Percentiles rank a stretch among this genome's conserved stretches.
Conservation (phyloP, 495 filamentous ascomycete species). For the Neurospora sp. region DNA sequence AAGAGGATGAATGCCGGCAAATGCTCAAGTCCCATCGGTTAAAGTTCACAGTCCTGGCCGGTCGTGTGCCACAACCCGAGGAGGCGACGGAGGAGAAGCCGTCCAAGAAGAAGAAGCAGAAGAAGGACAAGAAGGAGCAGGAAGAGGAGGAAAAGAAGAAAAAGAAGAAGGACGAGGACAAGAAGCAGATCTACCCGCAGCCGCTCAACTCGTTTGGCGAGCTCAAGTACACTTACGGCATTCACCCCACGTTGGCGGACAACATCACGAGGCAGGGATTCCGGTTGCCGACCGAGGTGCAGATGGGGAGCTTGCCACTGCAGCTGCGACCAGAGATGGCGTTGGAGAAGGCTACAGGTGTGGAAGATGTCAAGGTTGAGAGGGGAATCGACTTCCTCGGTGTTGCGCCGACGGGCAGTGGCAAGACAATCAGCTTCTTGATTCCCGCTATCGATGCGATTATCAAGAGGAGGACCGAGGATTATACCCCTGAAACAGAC, state of each 20-base stretch:
- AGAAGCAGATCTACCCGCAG: conserved; percentile 57
- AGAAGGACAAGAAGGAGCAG: conserved; percentile 41
- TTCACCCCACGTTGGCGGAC: conserved; percentile 58
- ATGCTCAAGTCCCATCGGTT: conserved; percentile 76
- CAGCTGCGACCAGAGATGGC: conserved; percentile 47
- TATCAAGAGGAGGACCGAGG: conserved; percentile 37
- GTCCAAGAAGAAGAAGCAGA: conserved; percentile 33
- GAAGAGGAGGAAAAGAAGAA: conserved; percentile 42
- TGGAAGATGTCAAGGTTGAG: conserved; percentile 16
- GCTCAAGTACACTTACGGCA: conserved; percentile 55
- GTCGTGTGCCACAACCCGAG: conserved; percentile 15
- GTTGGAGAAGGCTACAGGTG: conserved; percentile 18
- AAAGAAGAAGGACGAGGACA: conserved; percentile 36
- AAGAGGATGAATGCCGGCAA: conserved; percentile 58
- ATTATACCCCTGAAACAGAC: conserved; percentile 8
- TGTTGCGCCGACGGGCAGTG: conserved; percentile 89
- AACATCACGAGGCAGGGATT: conserved; percentile 84
- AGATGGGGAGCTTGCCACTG: conserved; percentile 75
- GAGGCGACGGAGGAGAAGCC: conserved; percentile 24
- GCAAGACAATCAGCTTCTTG: conserved; percentile 91
- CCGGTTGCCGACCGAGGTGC: conserved; percentile 80
- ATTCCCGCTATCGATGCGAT: conserved; percentile 74
- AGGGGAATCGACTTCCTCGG: conserved; percentile 60
- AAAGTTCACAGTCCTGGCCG: conserved; percentile 64
- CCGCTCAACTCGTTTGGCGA: conserved; percentile 71